Evolutionary conservation across 352 stramenopile genomes (phyloP).

Genomic region (Phytophthora pistaciae): DNA sequence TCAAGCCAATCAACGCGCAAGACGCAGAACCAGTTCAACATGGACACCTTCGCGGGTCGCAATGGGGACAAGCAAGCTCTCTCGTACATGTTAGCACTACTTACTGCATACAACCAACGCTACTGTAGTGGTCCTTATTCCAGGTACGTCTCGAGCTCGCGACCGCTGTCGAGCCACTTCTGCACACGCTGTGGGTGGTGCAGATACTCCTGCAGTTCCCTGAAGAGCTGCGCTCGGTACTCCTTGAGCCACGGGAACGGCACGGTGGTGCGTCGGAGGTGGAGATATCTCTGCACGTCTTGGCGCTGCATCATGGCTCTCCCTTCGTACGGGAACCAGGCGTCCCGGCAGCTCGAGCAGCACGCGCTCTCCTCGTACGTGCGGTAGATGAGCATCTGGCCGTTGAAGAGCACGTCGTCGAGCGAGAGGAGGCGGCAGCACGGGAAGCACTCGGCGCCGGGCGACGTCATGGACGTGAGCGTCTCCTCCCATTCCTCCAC

Average conservation of each 20-base stretch:
- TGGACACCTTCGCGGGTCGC: not conserved
- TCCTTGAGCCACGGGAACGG: slow-evolving; percentile 31
- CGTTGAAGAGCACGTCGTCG: slow-evolving; percentile 33
- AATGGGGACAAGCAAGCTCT: too few relatives aligned
- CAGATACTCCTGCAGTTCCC: slow-evolving; percentile 32
- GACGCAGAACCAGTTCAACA: slow-evolving; percentile 22
- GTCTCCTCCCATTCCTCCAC: slow-evolving; percentile 26
- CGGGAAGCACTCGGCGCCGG: slow-evolving; percentile 32
- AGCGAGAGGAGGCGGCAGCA: slow-evolving; percentile 30
- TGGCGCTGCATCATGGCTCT: slow-evolving; percentile 21
- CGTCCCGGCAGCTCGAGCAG: slow-evolving; percentile 30
- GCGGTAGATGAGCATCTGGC: slow-evolving; percentile 33
- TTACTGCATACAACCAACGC: not conserved
- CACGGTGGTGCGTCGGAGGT: slow-evolving; percentile 26
- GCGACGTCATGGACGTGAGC: slow-evolving; percentile 26
- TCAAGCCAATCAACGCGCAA: slow-evolving; percentile 33
- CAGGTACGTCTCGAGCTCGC: slow-evolving; percentile 29
- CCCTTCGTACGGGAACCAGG: slow-evolving; percentile 35
- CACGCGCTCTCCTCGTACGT: slow-evolving; percentile 31
- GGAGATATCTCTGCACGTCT: slow-evolving; percentile 35
- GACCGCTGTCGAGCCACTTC: slow-evolving; percentile 29
- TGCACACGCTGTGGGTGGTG: slow-evolving; percentile 26
- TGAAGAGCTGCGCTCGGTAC: slow-evolving; percentile 28
- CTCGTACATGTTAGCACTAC: not conserved
- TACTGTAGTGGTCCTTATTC: slow-evolving; percentile 13